Conservation (phyloP, 768 basidiomycete genomes). For the Antrodiella citrinella region DNA sequence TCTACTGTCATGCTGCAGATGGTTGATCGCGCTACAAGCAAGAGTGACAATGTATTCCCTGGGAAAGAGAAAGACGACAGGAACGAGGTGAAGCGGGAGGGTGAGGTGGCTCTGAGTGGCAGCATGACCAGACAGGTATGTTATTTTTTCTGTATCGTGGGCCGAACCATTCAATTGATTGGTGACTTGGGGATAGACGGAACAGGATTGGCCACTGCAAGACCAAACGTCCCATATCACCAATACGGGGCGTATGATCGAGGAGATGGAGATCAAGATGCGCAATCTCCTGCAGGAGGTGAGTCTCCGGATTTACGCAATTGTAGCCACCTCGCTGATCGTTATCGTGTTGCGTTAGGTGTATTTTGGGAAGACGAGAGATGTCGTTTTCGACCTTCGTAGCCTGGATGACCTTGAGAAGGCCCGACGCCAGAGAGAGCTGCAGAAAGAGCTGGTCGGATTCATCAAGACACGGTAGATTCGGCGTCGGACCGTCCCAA, state of each 20-base stretch:
- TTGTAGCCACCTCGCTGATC: not conserved
- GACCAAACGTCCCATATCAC: slow-evolving; percentile 80
- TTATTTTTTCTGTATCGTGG: slow-evolving; percentile 4
- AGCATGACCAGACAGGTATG: slow-evolving; percentile 95
- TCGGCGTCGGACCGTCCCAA: too few species aligned
- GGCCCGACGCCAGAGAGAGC: slow-evolving; percentile 68
- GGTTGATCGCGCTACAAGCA: slow-evolving; percentile 35
- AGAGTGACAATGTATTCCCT: slow-evolving; percentile 3
- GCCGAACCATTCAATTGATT: not conserved
- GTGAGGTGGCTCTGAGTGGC: slow-evolving; percentile 81
- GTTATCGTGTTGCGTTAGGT: slow-evolving; percentile 37
- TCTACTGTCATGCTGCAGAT: slow-evolving; percentile 96
- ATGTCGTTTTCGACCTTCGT: slow-evolving; percentile 88
- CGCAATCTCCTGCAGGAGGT: slow-evolving; percentile 89
- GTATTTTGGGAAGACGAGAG: slow-evolving; percentile 94
- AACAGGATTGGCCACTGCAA: slow-evolving; percentile 80
- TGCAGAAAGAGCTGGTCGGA: slow-evolving; percentile 87
- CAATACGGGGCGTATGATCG: slow-evolving; percentile 93
- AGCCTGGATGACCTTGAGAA: slow-evolving; percentile 82
- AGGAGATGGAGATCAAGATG: slow-evolving; percentile 99
- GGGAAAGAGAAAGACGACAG: slow-evolving; percentile 24
- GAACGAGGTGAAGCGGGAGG: slow-evolving; percentile 49
- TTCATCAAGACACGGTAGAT: slow-evolving; percentile 56
- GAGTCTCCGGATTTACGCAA: slow-evolving; percentile 8
- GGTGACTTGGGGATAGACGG: slow-evolving; percentile 41